phyloP scores from a whole-genome alignment of 2,329 filamentous ascomycete species.

The Ascochyta koolunga region DNA sequence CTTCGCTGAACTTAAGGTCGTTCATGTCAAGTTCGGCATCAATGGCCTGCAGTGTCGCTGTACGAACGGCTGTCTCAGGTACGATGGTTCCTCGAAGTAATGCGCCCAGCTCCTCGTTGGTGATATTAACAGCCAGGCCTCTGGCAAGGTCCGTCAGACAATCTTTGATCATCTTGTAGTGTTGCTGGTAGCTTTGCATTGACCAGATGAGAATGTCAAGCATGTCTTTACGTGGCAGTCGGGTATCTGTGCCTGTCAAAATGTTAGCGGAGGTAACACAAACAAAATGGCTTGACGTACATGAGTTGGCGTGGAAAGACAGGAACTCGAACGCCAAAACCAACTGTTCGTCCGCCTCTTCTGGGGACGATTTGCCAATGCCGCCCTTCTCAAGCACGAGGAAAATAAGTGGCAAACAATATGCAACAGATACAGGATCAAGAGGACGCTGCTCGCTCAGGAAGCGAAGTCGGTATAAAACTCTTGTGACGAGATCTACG shows the following conservation, averaged over 20 bases:
- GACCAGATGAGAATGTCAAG: constrained; percentile 74
- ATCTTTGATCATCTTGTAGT: constrained; percentile 95
- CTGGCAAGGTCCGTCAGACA: constrained; percentile 86
- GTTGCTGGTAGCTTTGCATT: constrained; percentile 88
- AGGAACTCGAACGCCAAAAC: constrained; percentile 88
- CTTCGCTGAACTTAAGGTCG: constrained; percentile 82
- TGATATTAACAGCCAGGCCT: constrained; percentile 83
- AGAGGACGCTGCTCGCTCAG: constrained; percentile 93
- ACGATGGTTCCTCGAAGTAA: constrained; percentile 82
- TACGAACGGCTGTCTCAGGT: constrained; percentile 78
- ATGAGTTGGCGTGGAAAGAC: constrained; percentile 84
- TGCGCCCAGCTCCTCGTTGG: constrained; percentile 70
- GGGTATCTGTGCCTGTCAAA: constrained; percentile 66
- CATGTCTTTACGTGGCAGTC: constrained; percentile 77
- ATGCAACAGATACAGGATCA: constrained; percentile 84
- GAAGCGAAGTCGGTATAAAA: constrained; percentile 89
- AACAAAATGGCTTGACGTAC: constrained; percentile 45
- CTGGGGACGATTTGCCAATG: constrained; percentile 68
- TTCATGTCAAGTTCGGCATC: constrained; percentile 91
- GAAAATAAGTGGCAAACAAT: constrained; percentile 82
- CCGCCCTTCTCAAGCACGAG: constrained; percentile 80
- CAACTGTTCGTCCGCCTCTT: constrained; percentile 88
- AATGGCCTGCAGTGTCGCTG: constrained; percentile 85
- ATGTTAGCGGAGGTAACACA: constrained; percentile 20
- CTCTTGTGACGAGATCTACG: constrained; percentile 72